Percentiles rank a stretch among this genome's conserved stretches.
Conservation (phyloP, 73 alveolate species). For the Urostyla sp. region DNA sequence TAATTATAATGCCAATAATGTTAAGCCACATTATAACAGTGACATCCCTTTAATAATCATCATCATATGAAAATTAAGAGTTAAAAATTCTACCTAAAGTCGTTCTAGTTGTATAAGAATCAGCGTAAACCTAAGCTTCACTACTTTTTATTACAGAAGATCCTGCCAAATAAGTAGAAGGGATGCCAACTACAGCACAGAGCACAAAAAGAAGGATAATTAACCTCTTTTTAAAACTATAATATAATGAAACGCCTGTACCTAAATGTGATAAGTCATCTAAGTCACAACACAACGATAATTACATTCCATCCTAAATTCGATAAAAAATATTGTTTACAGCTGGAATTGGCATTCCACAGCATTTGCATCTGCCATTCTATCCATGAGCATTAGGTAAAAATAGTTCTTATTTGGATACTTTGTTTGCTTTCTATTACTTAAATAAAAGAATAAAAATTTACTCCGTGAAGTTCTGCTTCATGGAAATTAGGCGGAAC, state of each 20-base stretch:
- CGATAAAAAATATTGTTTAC: no score
- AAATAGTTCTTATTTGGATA: not conserved
- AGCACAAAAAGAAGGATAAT: not conserved
- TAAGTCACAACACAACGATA: no score
- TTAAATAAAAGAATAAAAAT: not conserved
- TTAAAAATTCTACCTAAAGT: conserved; percentile 15
- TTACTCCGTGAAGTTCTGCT: conserved; percentile 55
- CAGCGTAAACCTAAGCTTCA: no score
- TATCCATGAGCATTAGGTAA: no score
- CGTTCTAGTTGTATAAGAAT: no score
- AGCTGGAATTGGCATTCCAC: conserved; percentile 30
- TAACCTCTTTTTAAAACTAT: conserved; percentile 13
- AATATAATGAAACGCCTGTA: conserved; percentile 41
- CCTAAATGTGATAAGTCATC: conserved; percentile 23
- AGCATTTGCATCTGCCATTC: conserved; percentile 23
- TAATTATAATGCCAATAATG: not conserved
- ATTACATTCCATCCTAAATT: no score
- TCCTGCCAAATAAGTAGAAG: conserved; percentile 1
- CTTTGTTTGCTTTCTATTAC: conserved; percentile 27
- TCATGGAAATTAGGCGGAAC: conserved; percentile 25
- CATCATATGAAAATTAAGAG: not conserved
- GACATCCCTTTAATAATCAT: not conserved
- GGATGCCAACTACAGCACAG: not conserved
- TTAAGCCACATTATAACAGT: conserved; percentile 6
- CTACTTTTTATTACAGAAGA: no score